Conservation (phyloP, 176 grass and related monocot genomes). For the Rhipidocladum racemiflorum region DNA sequence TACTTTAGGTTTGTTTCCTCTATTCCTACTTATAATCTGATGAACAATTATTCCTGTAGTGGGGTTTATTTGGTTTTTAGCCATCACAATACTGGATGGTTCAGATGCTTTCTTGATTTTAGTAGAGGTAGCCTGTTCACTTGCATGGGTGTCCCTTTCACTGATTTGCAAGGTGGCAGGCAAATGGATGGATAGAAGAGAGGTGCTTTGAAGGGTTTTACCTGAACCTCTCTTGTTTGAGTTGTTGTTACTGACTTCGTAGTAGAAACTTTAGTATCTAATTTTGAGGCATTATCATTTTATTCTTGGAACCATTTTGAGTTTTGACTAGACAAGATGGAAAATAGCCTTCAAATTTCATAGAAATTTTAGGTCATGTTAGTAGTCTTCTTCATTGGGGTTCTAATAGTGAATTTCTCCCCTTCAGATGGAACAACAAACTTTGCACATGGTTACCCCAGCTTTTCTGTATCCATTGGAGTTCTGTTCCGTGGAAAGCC, state of each 20-base stretch:
- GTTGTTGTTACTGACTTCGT: not conserved
- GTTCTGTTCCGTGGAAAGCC: slow-evolving; percentile 91
- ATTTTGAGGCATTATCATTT: not conserved
- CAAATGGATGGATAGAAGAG: not conserved
- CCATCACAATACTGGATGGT: not conserved
- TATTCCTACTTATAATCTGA: not conserved
- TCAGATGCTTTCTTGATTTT: not conserved
- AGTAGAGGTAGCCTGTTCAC: not conserved
- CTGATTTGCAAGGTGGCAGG: slow-evolving; percentile 14
- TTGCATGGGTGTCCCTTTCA: not conserved
- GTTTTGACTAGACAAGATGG: not conserved
- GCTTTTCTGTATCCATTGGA: slow-evolving; percentile 93
- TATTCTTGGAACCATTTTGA: not conserved
- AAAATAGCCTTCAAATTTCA: not conserved
- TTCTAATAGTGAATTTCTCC: slow-evolving; percentile 27
- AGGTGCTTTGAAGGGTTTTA: not conserved
- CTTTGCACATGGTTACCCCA: slow-evolving; percentile 97
- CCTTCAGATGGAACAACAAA: slow-evolving; percentile 94
- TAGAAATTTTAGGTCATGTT: not conserved
- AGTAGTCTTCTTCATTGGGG: not conserved
- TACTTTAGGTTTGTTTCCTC: slow-evolving; percentile 68
- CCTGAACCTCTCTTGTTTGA: not conserved
- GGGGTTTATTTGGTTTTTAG: not conserved
- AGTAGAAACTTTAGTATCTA: not conserved
- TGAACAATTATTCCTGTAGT: not conserved